phyloP scores from a whole-genome alignment of 768 basidiomycete genomes.

The Galerina sulciceps region DNA sequence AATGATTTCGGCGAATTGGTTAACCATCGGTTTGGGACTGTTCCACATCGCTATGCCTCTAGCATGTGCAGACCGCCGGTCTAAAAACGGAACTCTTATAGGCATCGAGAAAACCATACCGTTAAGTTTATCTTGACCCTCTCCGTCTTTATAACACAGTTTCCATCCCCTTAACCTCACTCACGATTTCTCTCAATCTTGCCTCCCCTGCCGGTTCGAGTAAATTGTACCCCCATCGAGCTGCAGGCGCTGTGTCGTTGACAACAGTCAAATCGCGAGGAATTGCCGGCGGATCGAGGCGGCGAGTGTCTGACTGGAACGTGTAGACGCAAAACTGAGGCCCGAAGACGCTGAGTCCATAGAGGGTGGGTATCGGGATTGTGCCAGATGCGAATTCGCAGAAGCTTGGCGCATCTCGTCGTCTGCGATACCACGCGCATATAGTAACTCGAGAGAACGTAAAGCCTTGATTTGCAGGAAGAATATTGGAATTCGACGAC shows the following conservation, averaged over 20 bases:
- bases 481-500: constrained; percentile 14
- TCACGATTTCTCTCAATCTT: no score
- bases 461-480: constrained; percentile 21
- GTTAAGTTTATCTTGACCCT: no score
- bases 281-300: constrained; percentile 14
- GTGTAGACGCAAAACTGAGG: constrained; percentile 22
- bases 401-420: constrained; percentile 21
- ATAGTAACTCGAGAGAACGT: constrained; percentile 5
- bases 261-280: constrained; percentile 16
- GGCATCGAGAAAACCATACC: no score
- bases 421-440: constrained; percentile 17
- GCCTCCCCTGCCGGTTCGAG: no score
- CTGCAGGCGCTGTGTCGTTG: constrained; percentile 21
- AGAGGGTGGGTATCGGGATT: constrained; percentile 17
- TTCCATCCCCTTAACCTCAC: no score
- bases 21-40: no score
- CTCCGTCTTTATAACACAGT: no score
- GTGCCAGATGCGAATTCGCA: constrained; percentile 11
- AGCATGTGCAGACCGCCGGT: no score
- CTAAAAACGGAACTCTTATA: no score
- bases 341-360: constrained; percentile 22
- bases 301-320: constrained; percentile 13
- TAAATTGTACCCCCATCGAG: constrained; percentile 12
- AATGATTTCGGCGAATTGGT: no score
- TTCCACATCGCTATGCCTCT: no score